phyloP scores from a whole-genome alignment of 2,329 filamentous ascomycete species.

The Calonectria hawksworthii region DNA sequence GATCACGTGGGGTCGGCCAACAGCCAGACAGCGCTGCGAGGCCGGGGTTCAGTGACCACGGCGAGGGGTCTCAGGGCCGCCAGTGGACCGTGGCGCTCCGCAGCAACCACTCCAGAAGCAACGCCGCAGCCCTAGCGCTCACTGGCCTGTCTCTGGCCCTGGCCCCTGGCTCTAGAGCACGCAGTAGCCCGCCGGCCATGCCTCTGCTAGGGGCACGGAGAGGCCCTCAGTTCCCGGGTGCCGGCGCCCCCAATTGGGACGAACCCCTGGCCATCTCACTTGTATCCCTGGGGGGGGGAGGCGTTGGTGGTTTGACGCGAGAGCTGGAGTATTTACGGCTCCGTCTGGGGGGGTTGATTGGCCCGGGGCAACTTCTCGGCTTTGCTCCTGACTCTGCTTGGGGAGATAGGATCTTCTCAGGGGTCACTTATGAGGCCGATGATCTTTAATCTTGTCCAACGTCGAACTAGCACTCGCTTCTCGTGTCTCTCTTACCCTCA shows the following conservation, averaged over 20 bases:
- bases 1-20: constrained; percentile 21
- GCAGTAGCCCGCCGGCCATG: neutral
- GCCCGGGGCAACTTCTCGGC: neutral
- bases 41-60: constrained; percentile 1
- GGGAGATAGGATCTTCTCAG: constrained; percentile 2
- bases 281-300: neutral
- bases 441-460: constrained; percentile 14
- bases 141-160: neutral
- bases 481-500: constrained; percentile 8
- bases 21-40: neutral
- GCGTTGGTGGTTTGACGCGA: neutral
- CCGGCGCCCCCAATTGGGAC: constrained; percentile 13
- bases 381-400: constrained; percentile 5
- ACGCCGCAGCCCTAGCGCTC: constrained; percentile 12
- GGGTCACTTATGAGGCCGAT: constrained; percentile 4
- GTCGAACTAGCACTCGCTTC: constrained; percentile 9
- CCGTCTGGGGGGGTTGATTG: neutral
- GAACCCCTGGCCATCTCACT: constrained; percentile 19
- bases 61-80: neutral
- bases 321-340: neutral
- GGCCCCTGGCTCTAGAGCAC: neutral
- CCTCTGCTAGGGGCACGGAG: constrained; percentile 1
- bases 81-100: neutral
- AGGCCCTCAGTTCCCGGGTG: constrained; percentile 16
- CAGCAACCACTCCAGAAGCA: constrained; percentile 6